Conservation (phyloP, 495 filamentous ascomycete species). For the Parmelia sp. region DNA sequence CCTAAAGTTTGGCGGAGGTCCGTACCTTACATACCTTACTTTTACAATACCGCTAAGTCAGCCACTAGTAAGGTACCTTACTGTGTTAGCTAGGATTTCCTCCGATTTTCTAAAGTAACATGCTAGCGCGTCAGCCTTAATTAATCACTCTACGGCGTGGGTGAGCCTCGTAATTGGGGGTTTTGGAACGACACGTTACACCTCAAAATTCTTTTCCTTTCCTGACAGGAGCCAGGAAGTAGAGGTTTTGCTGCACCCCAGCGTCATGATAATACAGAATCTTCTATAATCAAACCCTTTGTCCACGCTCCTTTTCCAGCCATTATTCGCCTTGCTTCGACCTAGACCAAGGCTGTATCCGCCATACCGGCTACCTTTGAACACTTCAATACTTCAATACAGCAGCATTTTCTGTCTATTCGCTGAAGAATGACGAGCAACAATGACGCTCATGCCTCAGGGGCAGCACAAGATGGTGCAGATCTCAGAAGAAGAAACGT, state of each 20-base stretch:
- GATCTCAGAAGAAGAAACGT: constrained; percentile 73
- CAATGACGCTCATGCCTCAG: constrained; percentile 55
- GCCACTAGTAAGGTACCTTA: too few relatives aligned
- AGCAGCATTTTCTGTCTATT: not conserved
- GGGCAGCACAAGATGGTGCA: constrained; percentile 54
- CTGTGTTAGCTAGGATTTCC: not conserved
- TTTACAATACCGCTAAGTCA: too few relatives aligned
- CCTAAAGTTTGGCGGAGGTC: too few relatives aligned
- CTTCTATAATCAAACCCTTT: not conserved
- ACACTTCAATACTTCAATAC: not conserved
- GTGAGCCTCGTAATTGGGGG: constrained; percentile 2
- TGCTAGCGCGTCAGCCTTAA: constrained; percentile 4
- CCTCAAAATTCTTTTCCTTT: not conserved
- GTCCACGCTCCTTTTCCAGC: constrained; percentile 19
- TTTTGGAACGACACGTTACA: constrained; percentile 17
- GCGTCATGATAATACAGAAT: constrained; percentile 7
- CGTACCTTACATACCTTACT: too few relatives aligned
- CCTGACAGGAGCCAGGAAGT: not conserved
- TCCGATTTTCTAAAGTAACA: not conserved
- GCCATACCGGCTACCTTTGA: not conserved
- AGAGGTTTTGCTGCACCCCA: not conserved
- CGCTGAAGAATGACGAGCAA: constrained; percentile 41
- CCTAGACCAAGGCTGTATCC: not conserved
- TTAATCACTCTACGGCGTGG: constrained; percentile 4
- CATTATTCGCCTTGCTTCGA: constrained; percentile 9